A percentile compares a stretch with the other conserved stretches of the same genome.
Evolutionary conservation across 257 asterid species (phyloP).

Genomic region (Solanum peruvianum): DNA sequence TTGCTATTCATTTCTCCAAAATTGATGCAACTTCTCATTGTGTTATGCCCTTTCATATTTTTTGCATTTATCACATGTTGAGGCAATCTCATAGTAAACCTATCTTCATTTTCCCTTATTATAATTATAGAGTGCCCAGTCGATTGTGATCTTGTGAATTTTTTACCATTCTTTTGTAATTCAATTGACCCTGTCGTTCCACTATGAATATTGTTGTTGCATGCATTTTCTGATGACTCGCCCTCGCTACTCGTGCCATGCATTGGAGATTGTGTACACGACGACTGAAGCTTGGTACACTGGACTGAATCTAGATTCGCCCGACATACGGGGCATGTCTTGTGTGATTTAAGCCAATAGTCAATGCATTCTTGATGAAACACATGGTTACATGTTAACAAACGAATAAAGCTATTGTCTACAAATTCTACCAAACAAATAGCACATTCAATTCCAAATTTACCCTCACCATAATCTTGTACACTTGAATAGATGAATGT

Average conservation of each 20-base stretch:
- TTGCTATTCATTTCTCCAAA: constrained; percentile 36
- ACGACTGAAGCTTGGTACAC: background rate
- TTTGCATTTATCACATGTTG: constrained; percentile 34
- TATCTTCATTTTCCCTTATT: constrained; percentile 32
- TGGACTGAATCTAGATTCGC: constrained; percentile 34
- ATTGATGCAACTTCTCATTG: constrained; percentile 45
- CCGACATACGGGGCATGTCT: constrained; percentile 83
- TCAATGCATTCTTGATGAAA: constrained; percentile 87
- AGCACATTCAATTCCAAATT: constrained; percentile 79
- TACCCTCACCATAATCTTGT: constrained; percentile 51
- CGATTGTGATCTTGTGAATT: constrained; percentile 53
- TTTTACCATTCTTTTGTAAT: constrained; percentile 4
- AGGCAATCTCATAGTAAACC: constrained; percentile 57
- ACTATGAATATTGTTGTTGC: background rate
- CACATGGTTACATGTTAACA: constrained; percentile 73
- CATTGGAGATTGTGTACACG: background rate
- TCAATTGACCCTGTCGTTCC: background rate
- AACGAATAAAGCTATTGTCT: constrained; percentile 49
- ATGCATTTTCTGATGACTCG: constrained; percentile 5
- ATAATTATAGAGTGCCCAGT: constrained; percentile 66
- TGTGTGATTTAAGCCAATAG: constrained; percentile 73
- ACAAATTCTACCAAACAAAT: constrained; percentile 70
- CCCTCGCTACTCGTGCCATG: background rate
- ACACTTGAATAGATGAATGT: constrained; percentile 61
- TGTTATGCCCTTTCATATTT: constrained; percentile 33